Evolutionary conservation across 1,139 yeast genomes (phyloP).

Genomic region (Pichia sp.): DNA sequence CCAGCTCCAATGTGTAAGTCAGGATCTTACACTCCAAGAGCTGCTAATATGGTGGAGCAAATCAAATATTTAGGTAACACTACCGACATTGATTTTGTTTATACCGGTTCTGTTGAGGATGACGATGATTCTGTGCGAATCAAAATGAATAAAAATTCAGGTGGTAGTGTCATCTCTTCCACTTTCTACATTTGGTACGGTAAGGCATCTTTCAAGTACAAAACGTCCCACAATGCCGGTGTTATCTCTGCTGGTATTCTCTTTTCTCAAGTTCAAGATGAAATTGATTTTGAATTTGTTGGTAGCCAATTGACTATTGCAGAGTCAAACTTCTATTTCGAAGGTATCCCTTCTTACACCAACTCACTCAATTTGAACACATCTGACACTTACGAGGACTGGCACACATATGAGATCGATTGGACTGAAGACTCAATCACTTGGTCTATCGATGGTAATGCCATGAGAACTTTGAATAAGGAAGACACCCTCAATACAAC

Average conservation of each 20-base stretch:
- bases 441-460: slow-evolving; percentile 71
- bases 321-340: slow-evolving; percentile 73
- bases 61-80: slow-evolving; percentile 65
- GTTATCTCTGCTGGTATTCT: slow-evolving; percentile 82
- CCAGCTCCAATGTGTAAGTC: slow-evolving; percentile 39
- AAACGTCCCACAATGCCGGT: slow-evolving; percentile 71
- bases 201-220: slow-evolving; percentile 58
- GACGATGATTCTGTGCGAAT: slow-evolving; percentile 48
- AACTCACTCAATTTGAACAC: slow-evolving; percentile 45
- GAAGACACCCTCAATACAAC: slow-evolving; percentile 67
- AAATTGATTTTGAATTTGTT: slow-evolving; percentile 80
- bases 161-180: slow-evolving; percentile 79
- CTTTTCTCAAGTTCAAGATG: slow-evolving; percentile 76
- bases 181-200: slow-evolving; percentile 86
- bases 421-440: slow-evolving; percentile 69
- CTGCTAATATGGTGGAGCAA: slow-evolving; percentile 29
- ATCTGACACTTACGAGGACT: slow-evolving; percentile 53
- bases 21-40: slow-evolving; percentile 30
- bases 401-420: slow-evolving; percentile 73
- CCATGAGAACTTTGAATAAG: slow-evolving; percentile 59
- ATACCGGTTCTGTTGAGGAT: slow-evolving; percentile 57
- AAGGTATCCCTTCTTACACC: slow-evolving; percentile 64
- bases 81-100: slow-evolving; percentile 62
- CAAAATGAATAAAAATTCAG: slow-evolving; percentile 74
- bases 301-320: slow-evolving; percentile 62